Evolutionary conservation across 2,329 filamentous ascomycete genomes (phyloP).

Genomic region (Sporothrix dimorphospora): DNA sequence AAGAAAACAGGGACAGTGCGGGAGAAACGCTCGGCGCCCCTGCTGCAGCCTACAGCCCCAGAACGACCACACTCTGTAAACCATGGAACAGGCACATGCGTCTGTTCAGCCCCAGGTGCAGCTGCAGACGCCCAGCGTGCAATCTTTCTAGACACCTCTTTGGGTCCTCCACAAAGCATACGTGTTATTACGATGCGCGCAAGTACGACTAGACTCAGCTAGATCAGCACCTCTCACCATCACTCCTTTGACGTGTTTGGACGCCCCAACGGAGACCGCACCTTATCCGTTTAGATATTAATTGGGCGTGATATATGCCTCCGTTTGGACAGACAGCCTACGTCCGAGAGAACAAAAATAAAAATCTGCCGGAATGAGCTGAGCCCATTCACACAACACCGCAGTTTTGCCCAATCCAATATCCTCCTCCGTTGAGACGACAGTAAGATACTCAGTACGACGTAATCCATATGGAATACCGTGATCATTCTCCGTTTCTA

Average conservation of each 20-base stretch:
- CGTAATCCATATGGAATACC: too few species aligned
- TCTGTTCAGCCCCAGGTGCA: conserved; percentile 4
- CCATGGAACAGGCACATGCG: conserved; percentile 15
- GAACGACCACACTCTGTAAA: neutral
- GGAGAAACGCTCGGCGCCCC: neutral
- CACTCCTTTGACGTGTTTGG: neutral
- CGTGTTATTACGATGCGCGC: conserved; percentile 11
- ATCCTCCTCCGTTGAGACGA: neutral
- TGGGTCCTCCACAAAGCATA: conserved; percentile 17
- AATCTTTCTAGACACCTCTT: neutral
- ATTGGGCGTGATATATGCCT: conserved; percentile 17
- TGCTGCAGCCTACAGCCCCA: neutral
- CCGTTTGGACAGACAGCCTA: neutral
- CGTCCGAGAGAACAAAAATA: neutral
- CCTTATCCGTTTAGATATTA: conserved; percentile 14
- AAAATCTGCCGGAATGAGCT: neutral
- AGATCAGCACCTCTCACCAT: too few species aligned
- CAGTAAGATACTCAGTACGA: too few species aligned
- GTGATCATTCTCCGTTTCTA: neutral
- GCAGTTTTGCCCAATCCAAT: neutral
- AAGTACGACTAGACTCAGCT: too few species aligned
- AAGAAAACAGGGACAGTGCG: neutral
- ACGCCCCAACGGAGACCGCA: neutral
- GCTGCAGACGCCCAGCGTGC: neutral
- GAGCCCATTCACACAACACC: neutral